These are phyloP conservation scores for Exophiala spinifera DNA, from an alignment of 2,329 filamentous ascomycete genomes.

Conservation along the genomic window DNA sequence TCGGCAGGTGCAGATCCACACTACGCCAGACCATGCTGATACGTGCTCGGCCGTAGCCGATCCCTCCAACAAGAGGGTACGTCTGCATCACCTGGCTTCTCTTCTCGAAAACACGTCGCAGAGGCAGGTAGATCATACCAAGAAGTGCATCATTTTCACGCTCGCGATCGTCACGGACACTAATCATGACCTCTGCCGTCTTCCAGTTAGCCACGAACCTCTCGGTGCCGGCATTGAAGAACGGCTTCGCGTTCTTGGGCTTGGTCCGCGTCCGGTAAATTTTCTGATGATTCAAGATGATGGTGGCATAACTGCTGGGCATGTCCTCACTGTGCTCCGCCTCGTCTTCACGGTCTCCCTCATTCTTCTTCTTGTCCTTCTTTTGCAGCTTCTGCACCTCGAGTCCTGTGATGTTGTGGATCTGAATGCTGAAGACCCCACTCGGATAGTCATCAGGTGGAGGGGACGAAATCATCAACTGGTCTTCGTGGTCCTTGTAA, in stretches of 20 bases:
- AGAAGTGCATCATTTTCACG: constrained; percentile 68
- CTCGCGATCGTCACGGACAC: constrained; percentile 64
- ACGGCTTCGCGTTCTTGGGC: constrained; percentile 73
- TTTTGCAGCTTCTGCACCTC: constrained; percentile 61
- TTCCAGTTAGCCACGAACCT: constrained; percentile 68
- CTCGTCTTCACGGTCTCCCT: constrained; percentile 38
- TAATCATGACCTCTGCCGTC: constrained; percentile 64
- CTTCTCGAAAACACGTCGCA: constrained; percentile 60
- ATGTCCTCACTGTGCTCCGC: constrained; percentile 61
- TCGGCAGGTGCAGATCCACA: constrained; percentile 60
- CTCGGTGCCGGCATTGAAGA: constrained; percentile 74
- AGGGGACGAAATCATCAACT: constrained; percentile 66
- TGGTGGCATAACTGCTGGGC: constrained; percentile 68
- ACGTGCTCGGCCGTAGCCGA: constrained; percentile 67
- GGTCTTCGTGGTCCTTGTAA: constrained; percentile 58
- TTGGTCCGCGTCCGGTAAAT: constrained; percentile 70
- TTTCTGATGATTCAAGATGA: constrained; percentile 70
- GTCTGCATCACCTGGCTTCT: constrained; percentile 63
- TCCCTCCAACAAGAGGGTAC: constrained; percentile 67
- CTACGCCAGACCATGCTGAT: constrained; percentile 73
- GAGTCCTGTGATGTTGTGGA: constrained; percentile 70
- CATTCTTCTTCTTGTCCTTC: constrained; percentile 45
- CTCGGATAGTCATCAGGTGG: constrained; percentile 61
- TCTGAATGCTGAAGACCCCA: constrained; percentile 66
- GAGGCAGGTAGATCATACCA: constrained; percentile 66